phyloP scores from a whole-genome alignment of 495 filamentous ascomycete species.

The Trichoderma parareesei region DNA sequence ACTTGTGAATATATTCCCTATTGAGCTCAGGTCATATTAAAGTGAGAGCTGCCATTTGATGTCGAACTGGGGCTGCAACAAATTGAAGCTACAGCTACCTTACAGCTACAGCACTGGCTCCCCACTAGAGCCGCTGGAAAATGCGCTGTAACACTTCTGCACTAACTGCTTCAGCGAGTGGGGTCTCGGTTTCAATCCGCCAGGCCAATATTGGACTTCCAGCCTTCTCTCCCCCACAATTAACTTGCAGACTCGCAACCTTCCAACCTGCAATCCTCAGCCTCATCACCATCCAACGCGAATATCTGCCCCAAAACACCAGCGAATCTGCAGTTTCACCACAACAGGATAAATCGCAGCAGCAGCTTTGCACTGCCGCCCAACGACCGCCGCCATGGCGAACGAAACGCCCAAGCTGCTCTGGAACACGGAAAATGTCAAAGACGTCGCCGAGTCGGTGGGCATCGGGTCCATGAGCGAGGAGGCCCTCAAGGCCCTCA shows the following conservation, averaged over 20 bases:
- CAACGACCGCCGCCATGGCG: neutral
- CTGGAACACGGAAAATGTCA: conserved; percentile 94
- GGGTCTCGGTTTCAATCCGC: neutral
- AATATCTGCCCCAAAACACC: neutral
- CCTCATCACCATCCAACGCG: neutral
- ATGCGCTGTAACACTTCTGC: neutral
- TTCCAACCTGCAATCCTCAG: neutral
- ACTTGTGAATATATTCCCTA: too few relatives aligned
- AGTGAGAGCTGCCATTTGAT: neutral
- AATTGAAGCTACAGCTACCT: neutral
- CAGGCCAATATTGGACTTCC: neutral
- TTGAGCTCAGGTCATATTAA: neutral
- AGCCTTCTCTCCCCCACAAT: conserved; percentile 5
- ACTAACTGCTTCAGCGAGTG: neutral
- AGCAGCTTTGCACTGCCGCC: neutral
- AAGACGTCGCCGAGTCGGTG: conserved; percentile 90
- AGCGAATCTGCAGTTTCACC: neutral
- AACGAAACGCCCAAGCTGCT: conserved; percentile 36
- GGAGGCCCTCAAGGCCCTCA: conserved; percentile 73
- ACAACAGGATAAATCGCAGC: neutral
- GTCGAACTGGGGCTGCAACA: neutral
- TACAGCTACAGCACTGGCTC: neutral
- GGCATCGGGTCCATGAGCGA: conserved; percentile 72
- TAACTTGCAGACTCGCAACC: neutral
- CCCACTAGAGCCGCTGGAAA: neutral